Evolutionary conservation across 1,284 basidiomycete genomes (phyloP), one percentile per base, ranked within the genome.

Genomic region (Xerocomus minutiporus): DNA sequence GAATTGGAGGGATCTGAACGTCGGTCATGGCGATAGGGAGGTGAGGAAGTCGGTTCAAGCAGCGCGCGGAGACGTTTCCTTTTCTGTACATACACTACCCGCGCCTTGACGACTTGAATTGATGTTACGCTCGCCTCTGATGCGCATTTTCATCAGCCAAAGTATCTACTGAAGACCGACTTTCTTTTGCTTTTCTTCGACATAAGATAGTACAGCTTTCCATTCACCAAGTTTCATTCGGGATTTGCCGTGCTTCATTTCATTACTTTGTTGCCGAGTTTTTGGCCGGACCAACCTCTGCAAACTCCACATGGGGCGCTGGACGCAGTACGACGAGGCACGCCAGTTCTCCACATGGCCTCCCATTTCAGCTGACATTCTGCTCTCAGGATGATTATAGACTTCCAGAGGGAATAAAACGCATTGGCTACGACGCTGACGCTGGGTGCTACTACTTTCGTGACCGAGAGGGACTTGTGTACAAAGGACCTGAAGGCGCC

Each of bases 341-440:
- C 6, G 67, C 57, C 25, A 46, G 51, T 51, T 57, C 49, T 25
- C 49, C 17, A 4, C 47, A 51, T 23, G 28, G 36, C 9, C 32
- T 4, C 13, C 8, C 26, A 1, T 26, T n/a, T 34, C 13, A 13
- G 32, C 31, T 54, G 32, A 58, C 41, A 15, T 42, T 5, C 46
- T 38, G 9, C 35, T 28, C 51, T 7, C 46, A 84, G 84, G 84
- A 85, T 56, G 73, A 74, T 35, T 73, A 79, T 62, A 76, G 82
- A 48, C 73, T 86, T 11, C 83, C 84, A 4, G 75, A 79, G 48
- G 83, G 83, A 45, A 75, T 85, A 73, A 73, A 75, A 53, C 77
- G 83, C 23, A 75, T 80, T 46, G 83, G 81, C 23, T 86, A 86
- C 58, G 83, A 86, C 65, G 69, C 79, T 5, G 82, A 85, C 63